Conservation (phyloP, 495 filamentous ascomycete genomes). For the Aspergillus avenaceus region DNA sequence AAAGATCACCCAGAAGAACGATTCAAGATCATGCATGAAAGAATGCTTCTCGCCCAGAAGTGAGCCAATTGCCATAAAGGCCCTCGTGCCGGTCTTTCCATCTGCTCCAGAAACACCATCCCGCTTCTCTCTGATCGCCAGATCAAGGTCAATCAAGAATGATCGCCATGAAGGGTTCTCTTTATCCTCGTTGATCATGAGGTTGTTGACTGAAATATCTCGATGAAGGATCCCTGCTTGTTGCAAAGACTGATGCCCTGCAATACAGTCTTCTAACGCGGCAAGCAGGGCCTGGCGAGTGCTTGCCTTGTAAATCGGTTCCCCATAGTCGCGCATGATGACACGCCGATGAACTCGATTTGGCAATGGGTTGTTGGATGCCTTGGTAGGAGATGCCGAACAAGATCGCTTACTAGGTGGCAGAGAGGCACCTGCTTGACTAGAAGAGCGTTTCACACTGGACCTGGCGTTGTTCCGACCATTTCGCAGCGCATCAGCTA, state of each 20-base stretch:
- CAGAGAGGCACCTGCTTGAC: no score
- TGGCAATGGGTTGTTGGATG: no score
- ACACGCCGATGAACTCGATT: slow-evolving; percentile 42
- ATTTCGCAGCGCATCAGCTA: not conserved
- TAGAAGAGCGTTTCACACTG: no score
- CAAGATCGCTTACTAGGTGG: no score
- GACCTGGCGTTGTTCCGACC: not conserved
- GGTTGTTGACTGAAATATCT: slow-evolving; percentile 36
- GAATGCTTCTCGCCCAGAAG: slow-evolving; percentile 21
- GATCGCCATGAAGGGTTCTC: slow-evolving; percentile 21
- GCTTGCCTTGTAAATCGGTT: slow-evolving; percentile 40
- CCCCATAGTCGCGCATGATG: slow-evolving; percentile 35
- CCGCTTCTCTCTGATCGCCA: slow-evolving; percentile 19
- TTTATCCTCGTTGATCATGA: slow-evolving; percentile 33
- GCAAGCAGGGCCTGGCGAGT: slow-evolving; percentile 29
- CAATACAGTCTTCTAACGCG: no score
- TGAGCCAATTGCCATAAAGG: slow-evolving; percentile 28
- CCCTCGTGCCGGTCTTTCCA: slow-evolving; percentile 28
- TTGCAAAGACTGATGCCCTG: slow-evolving; percentile 24
- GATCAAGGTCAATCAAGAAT: slow-evolving; percentile 32
- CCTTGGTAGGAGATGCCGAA: no score
- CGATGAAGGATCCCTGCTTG: slow-evolving; percentile 22
- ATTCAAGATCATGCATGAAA: slow-evolving; percentile 41
- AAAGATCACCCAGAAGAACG: slow-evolving; percentile 52
- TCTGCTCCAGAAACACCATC: slow-evolving; percentile 17